These are phyloP conservation scores for Coleophoma crateriformis DNA, from an alignment of 2,329 filamentous ascomycete species.

Conservation along the genomic window DNA sequence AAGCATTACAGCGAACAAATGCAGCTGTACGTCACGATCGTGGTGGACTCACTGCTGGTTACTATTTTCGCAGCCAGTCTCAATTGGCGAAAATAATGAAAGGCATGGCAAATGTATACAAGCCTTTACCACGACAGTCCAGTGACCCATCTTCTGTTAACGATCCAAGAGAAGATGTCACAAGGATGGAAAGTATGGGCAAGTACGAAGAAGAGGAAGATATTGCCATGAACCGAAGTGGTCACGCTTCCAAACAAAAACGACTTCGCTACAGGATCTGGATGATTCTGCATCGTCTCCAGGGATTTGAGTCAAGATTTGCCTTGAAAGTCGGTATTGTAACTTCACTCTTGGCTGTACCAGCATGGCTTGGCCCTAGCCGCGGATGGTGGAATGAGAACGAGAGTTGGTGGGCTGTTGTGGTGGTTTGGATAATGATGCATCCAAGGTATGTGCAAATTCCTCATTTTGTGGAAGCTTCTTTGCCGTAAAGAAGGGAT, in stretches of 20 bases:
- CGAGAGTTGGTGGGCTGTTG: slow-evolving; percentile 53
- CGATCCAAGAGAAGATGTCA: slow-evolving; percentile 16
- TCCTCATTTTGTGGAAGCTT: neutral
- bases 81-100: slow-evolving; percentile 25
- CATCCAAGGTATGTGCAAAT: slow-evolving; percentile 34
- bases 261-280: slow-evolving; percentile 42
- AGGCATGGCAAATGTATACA: slow-evolving; percentile 27
- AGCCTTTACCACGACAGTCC: slow-evolving; percentile 21
- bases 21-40: slow-evolving; percentile 53
- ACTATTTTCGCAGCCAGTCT: slow-evolving; percentile 30
- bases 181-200: slow-evolving; percentile 17
- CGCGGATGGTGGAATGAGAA: slow-evolving; percentile 48
- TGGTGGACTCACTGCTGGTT: slow-evolving; percentile 49
- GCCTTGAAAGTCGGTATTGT: slow-evolving; percentile 50
- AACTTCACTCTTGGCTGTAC: slow-evolving; percentile 45
- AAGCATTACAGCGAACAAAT: slow-evolving; percentile 48
- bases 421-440: slow-evolving; percentile 51
- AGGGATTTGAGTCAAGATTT: slow-evolving; percentile 53
- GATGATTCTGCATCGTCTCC: slow-evolving; percentile 43
- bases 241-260: slow-evolving; percentile 29
- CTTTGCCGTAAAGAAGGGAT: too few relatives aligned
- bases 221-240: slow-evolving; percentile 32
- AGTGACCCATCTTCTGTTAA: neutral
- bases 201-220: slow-evolving; percentile 30
- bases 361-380: slow-evolving; percentile 42